Evolutionary conservation across 495 filamentous ascomycete species (phyloP), one percentile per base, ranked within the genome.

Genomic region (Jackrogersella multiformis): DNA sequence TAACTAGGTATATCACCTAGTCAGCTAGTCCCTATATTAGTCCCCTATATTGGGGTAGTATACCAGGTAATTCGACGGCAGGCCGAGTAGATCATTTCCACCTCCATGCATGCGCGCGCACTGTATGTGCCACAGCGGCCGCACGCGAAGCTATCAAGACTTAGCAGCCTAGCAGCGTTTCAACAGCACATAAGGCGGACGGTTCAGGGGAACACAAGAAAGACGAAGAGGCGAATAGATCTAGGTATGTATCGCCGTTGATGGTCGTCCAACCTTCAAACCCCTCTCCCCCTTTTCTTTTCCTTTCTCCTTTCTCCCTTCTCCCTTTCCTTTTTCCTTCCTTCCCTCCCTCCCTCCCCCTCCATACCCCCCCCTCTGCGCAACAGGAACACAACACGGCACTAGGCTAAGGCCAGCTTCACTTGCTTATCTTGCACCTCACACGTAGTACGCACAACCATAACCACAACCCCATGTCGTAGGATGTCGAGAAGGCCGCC

Each of bases 361-460:
- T 38, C 35, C 9, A n/a, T 44, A 24, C 5, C 16, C 23, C 12
- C 20, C 36, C 38, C 28, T 26, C 42, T 69, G 56, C 55, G 42
- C 41, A 21, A 64, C 66, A 18, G 18, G 61, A 15, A 56, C 61
- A 69, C 66, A 64, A 21, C 55, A 69, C 66, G 61, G 15, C 55
- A 30, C 45, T 46, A 42, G 35, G 42, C 49, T 35, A 24, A 35
- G 36, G 3, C 24, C 8, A 28, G 26, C 35, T 30, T 28, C 36
- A n/a, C 35, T 18, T 67, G 42, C 57, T 52, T 9, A 53, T 52
- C 48, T 54, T 13, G 48, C 59, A 16, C 8, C 23, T 61, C 16
- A 42, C 44, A 18, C 15, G 59, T 59, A 28, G 38, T 34, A 53
- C 56, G 10, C 28, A 36, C n/a, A n/a, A n/a, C n/a, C n/a, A n/a